Evolutionary conservation across 2,329 filamentous ascomycete genomes (phyloP), one percentile per base, ranked within the genome.

Genomic region (Cercospora beticola): DNA sequence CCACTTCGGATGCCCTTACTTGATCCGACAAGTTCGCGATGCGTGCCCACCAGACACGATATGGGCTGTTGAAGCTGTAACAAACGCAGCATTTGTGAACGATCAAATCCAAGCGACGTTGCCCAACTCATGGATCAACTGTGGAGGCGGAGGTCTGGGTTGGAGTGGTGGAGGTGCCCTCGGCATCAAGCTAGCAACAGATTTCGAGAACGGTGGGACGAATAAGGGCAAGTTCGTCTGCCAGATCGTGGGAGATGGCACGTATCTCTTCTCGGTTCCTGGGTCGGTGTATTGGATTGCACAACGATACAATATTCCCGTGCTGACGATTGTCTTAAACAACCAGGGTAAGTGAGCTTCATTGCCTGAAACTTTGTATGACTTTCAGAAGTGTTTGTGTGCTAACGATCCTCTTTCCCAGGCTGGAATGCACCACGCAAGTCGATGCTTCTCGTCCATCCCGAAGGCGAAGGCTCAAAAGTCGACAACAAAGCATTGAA

Each of bases 81-180:
- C 92, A 0, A 88, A 91, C 67, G 88, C 89, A 0, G 79, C 79
- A 0, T 86, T 88, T 30, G 88, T 93, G 0, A 85, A 87, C 28
- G 90, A 95, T 72, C 91, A 93, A 71, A 81, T 95, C 7, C 88
- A 89, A 74, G 85, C 88, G 2, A 88, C 85, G 0, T 76, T 88
- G 0, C 91, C 92, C 0, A 90, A 91, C 0, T 88, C 87, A 0
- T 93, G 90, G 90, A 88, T 94, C 75, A 94, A 93, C 78, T 94
- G 91, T 76, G 92, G 92, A 1, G 92, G 90, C 0, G 92, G 91
- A 14, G 92, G 92, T 2, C 87, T 94, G 0, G 92, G 92, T 1
- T 94, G 92, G 92, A 91, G 88, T 10, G 92, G 91, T 14, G 92
- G 92, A 14, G 92, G 76, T 16, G 89, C 90, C 0, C 79, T 94